Conservation (phyloP, 2,329 filamentous ascomycete species). For the Chrysoporthe puriensis region DNA sequence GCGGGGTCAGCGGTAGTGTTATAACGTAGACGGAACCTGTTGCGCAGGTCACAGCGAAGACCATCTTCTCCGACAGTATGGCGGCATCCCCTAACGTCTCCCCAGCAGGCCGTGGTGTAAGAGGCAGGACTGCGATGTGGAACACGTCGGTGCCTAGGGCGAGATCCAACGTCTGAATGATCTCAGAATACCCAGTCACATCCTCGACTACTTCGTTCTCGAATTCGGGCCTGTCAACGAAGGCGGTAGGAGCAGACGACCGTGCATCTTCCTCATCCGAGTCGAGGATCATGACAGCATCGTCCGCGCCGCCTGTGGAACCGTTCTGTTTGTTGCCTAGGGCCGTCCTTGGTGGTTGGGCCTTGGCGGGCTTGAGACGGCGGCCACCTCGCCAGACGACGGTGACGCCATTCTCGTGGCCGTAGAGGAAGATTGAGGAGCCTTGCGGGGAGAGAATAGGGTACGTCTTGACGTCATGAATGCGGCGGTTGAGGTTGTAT, state of each 20-base stretch:
- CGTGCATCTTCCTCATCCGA: conserved; percentile 61
- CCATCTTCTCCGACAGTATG: conserved; percentile 59
- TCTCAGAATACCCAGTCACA: conserved; percentile 53
- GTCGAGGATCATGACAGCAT: conserved; percentile 65
- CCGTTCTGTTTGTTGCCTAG: conserved; percentile 56
- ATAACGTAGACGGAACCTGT: conserved; percentile 61
- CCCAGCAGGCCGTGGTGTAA: conserved; percentile 51
- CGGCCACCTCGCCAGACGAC: conserved; percentile 66
- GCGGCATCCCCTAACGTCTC: conserved; percentile 53
- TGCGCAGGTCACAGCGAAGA: conserved; percentile 64
- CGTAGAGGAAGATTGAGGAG: conserved; percentile 65
- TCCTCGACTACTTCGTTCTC: conserved; percentile 55
- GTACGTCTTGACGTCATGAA: conserved; percentile 64
- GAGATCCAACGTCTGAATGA: conserved; percentile 65
- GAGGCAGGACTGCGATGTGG: conserved; percentile 59
- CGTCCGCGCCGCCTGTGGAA: conserved; percentile 41
- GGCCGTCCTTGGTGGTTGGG: conserved; percentile 33
- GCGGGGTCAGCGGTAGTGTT: conserved; percentile 63
- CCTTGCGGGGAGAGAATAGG: conserved; percentile 66
- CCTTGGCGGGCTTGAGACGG: conserved; percentile 55
- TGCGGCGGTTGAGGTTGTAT: conserved; percentile 61
- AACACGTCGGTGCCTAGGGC: conserved; percentile 59
- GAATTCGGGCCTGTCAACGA: conserved; percentile 61
- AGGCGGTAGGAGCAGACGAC: conserved; percentile 35
- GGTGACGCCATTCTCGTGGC: conserved; percentile 65